Conservation (phyloP, 2,329 filamentous ascomycete species). For the Emmonsiellopsis sp. region DNA sequence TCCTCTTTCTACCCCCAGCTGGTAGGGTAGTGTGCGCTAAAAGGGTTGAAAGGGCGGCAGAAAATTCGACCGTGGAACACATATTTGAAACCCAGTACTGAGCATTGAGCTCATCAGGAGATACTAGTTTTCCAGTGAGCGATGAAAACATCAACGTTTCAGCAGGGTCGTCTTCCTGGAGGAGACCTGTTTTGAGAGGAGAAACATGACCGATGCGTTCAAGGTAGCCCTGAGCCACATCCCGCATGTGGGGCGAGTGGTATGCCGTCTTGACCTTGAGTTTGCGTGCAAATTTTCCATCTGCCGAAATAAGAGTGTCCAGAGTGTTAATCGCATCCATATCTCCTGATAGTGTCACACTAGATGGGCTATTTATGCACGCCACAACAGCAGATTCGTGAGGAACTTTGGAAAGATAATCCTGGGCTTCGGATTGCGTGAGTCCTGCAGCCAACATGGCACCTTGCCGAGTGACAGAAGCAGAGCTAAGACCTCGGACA, state of each 20-base stretch:
- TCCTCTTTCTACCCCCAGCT: background rate
- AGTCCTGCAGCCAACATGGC: constrained; percentile 47
- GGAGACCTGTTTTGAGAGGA: constrained; percentile 8
- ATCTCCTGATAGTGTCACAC: constrained; percentile 21
- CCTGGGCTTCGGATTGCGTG: constrained; percentile 12
- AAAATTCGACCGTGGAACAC: constrained; percentile 9
- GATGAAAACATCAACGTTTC: constrained; percentile 12
- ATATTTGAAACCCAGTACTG: constrained; percentile 11
- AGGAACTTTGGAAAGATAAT: constrained; percentile 11
- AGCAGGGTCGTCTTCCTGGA: background rate
- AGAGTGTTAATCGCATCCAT: constrained; percentile 12
- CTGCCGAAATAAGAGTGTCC: constrained; percentile 12
- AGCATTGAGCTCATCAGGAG: constrained; percentile 2
- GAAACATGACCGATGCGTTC: background rate
- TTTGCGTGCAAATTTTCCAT: constrained; percentile 18
- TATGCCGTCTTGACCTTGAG: constrained; percentile 22
- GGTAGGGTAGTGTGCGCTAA: background rate
- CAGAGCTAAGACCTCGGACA: constrained; percentile 25
- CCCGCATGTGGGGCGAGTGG: constrained; percentile 25
- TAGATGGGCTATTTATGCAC: constrained; percentile 23
- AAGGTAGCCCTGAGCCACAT: constrained; percentile 21
- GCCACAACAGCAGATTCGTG: constrained; percentile 17
- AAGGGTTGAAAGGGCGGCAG: background rate
- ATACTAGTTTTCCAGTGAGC: constrained; percentile 9
- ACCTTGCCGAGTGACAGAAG: constrained; percentile 30